Percentiles rank a stretch among this genome's conserved stretches.
phyloP scores from a whole-genome alignment of 208 protist species.

The Acanthamoeba lenticulata region DNA sequence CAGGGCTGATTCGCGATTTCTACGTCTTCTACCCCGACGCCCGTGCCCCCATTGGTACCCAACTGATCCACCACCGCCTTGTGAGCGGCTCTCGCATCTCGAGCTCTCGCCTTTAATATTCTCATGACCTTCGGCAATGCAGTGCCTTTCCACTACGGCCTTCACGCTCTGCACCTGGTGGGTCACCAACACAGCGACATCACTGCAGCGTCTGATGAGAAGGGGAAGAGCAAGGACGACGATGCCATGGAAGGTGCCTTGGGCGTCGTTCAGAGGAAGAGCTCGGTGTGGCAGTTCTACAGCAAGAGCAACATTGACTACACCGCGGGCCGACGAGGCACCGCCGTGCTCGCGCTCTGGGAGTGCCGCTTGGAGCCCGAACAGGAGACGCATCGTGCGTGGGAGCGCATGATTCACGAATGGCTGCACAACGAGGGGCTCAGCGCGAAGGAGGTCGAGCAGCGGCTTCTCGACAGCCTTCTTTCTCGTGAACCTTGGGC shows the following conservation, averaged over 20 bases:
- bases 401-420: background rate
- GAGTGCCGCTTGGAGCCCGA: background rate
- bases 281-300: slow-evolving; percentile 28
- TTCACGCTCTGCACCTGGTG: background rate
- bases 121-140: background rate
- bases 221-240: background rate
- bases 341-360: slow-evolving; percentile 46
- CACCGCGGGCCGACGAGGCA: background rate
- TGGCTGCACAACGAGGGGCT: background rate
- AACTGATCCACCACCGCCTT: too few species aligned
- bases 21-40: slow-evolving; percentile 40
- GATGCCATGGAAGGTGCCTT: background rate
- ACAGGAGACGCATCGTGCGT: background rate
- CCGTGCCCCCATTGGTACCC: slow-evolving; percentile 34
- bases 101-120: background rate
- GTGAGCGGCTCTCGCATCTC: background rate
- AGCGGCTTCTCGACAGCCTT: background rate
- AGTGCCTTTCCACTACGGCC: slow-evolving; percentile 37
- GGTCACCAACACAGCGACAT: background rate
- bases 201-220: background rate
- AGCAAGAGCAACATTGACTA: slow-evolving; percentile 46
- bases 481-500: too few species aligned
- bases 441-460: background rate
- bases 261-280: background rate
- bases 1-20: background rate